Conservation (phyloP, 805 yeast genomes). For the Candida saitoana region DNA sequence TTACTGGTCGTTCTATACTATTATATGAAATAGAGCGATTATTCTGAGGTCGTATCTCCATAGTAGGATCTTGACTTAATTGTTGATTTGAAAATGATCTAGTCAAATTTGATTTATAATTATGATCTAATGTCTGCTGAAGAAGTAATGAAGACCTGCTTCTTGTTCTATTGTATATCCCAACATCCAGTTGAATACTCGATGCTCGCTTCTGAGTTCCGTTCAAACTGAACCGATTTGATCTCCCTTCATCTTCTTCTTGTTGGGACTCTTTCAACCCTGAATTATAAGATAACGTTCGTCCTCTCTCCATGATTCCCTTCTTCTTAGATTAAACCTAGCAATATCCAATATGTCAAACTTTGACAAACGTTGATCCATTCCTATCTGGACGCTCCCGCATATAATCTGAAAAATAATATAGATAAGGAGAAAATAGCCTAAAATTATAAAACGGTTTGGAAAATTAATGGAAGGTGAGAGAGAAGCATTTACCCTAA, state of each 20-base stretch:
- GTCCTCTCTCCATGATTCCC: neutral
- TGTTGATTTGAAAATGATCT: conserved; percentile 8
- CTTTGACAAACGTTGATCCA: neutral
- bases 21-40: neutral
- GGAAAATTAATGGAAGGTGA: too few relatives aligned
- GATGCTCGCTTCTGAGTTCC: conserved; percentile 1
- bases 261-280: neutral
- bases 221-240: conserved; percentile 1
- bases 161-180: conserved; percentile 4
- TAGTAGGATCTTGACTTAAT: neutral
- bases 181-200: neutral
- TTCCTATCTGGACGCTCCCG: neutral
- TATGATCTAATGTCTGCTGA: conserved; percentile 12
- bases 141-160: conserved; percentile 7
- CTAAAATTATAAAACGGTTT: too few relatives aligned
- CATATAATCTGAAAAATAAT: neutral
- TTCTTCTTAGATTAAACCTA: too few relatives aligned
- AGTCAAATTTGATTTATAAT: conserved; percentile 9
- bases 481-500: too few relatives aligned
- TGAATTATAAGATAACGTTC: neutral
- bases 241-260: conserved; percentile 5
- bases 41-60: conserved; percentile 1
- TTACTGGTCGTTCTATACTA: neutral
- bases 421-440: neutral
- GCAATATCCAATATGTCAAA: too few relatives aligned